A percentile compares a stretch with the other conserved stretches of the same genome.
Conservation (phyloP, 345 rosid genomes). For the Euphorbia peplus region DNA sequence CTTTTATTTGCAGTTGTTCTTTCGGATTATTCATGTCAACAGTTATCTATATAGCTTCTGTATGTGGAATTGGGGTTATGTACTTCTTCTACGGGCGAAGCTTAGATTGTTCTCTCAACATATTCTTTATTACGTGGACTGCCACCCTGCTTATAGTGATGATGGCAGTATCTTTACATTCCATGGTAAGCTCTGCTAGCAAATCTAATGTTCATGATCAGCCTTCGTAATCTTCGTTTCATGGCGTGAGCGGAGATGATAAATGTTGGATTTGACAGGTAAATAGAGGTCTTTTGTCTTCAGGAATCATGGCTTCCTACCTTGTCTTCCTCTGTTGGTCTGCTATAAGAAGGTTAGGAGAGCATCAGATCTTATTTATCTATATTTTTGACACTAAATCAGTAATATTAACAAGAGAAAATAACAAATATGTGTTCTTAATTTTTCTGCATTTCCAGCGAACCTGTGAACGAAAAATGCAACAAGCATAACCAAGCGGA, state of each 20-base stretch:
- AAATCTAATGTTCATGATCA: no score
- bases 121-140: conserved; percentile 82
- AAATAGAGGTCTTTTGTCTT: conserved; percentile 68
- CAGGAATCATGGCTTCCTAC: conserved; percentile 88
- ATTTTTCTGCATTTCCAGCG: conserved; percentile 45
- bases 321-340: conserved; percentile 92
- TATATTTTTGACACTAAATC: no score
- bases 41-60: conserved; percentile 51
- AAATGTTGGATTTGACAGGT: conserved; percentile 36
- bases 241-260: not conserved
- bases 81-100: conserved; percentile 49
- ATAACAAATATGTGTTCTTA: no score
- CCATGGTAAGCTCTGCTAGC: conserved; percentile 57
- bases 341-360: conserved; percentile 78
- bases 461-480: conserved; percentile 60
- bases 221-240: no score
- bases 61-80: conserved; percentile 54
- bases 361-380: not conserved
- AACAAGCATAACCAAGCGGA: conserved; percentile 38
- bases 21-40: conserved; percentile 61
- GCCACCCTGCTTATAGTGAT: conserved; percentile 57
- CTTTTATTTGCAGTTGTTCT: conserved; percentile 50
- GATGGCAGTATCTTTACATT: conserved; percentile 67
- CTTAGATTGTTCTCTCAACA: conserved; percentile 54
- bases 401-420: no score